These are phyloP conservation scores for Auricularia cornea DNA, from an alignment of 768 basidiomycete genomes.

Conservation along the genomic window DNA sequence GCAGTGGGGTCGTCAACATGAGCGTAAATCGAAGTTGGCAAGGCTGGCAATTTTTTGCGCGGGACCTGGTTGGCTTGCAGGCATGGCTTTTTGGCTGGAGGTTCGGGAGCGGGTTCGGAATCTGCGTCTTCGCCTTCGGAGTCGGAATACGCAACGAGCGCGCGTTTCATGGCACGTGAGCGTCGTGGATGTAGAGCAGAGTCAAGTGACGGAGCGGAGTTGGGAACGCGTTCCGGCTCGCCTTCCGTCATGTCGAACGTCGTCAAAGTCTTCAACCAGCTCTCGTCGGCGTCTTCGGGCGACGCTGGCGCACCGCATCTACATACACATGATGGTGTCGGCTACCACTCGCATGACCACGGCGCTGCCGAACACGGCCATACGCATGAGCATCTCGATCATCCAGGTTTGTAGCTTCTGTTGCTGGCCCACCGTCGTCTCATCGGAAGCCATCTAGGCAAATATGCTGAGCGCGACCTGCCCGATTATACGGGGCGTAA, in stretches of 20 bases:
- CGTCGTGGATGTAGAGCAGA: not conserved
- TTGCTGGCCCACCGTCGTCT: not conserved
- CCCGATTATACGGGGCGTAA: conserved; percentile 79
- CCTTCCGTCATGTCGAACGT: conserved; percentile 4
- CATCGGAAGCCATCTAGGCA: conserved; percentile 48
- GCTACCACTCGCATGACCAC: conserved; percentile 43
- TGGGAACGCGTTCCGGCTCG: not conserved
- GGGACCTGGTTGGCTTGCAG: not conserved
- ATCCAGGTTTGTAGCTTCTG: conserved; percentile 52
- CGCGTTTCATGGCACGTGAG: conserved; percentile 34
- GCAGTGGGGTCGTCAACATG: conserved; percentile 58
- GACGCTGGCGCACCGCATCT: conserved; percentile 24
- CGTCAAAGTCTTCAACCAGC: conserved; percentile 66
- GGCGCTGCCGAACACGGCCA: conserved; percentile 83
- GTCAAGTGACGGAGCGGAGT: not conserved
- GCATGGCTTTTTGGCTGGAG: not conserved
- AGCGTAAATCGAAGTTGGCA: not conserved
- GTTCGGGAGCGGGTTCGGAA: not conserved
- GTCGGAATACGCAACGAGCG: conserved; percentile 42
- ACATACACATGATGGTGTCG: conserved; percentile 46
- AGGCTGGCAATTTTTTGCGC: not conserved
- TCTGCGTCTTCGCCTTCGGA: conserved; percentile 37
- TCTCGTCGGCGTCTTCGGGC: conserved; percentile 29
- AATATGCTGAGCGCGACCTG: conserved; percentile 84
- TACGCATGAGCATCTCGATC: conserved; percentile 86